Percentiles rank a stretch among this genome's conserved stretches.
phyloP scores from a whole-genome alignment of 768 basidiomycete genomes.

The Calocybe indica region DNA sequence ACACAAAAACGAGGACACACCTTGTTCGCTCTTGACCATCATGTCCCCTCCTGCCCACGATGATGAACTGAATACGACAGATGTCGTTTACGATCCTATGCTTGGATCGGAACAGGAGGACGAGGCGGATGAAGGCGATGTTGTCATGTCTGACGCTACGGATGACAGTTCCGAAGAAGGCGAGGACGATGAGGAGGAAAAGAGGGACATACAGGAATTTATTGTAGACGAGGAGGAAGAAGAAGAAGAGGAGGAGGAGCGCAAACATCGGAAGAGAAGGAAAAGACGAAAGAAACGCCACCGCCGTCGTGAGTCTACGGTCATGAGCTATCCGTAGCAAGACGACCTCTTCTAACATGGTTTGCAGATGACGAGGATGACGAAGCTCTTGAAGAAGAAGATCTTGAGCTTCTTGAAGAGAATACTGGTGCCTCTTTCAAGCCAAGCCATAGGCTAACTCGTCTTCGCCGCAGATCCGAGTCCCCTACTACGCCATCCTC shows the following conservation, averaged over 20 bases:
- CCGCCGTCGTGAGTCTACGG: slow-evolving; percentile 36
- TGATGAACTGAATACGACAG: slow-evolving; percentile 2
- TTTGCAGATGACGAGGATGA: slow-evolving; percentile 40
- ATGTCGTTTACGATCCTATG: slow-evolving; percentile 48
- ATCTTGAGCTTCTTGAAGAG: slow-evolving; percentile 82
- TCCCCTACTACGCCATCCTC: slow-evolving; percentile 64
- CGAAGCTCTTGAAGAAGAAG: slow-evolving; percentile 86
- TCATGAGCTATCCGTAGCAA: slow-evolving; percentile 5
- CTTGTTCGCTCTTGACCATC: slow-evolving; percentile 11
- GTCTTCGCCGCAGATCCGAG: slow-evolving; percentile 65
- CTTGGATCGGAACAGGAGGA: slow-evolving; percentile 45
- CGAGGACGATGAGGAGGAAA: slow-evolving; percentile 90
- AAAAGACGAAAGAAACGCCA: slow-evolving; percentile 68
- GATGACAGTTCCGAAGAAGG: slow-evolving; percentile 88
- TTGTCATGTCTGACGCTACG: slow-evolving; percentile 44
- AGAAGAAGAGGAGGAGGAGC: slow-evolving; percentile 67
- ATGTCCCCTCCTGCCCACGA: slow-evolving; percentile 50
- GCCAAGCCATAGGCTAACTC: slow-evolving; percentile 62
- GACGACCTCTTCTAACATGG: slow-evolving; percentile 2
- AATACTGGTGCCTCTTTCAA: slow-evolving; percentile 82
- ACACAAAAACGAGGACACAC: background rate
- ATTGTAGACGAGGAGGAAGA: slow-evolving; percentile 93
- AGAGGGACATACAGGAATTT: slow-evolving; percentile 69
- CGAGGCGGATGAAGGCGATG: slow-evolving; percentile 52
- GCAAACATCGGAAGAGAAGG: slow-evolving; percentile 50